Base-by-base conservation (phyloP, 768 basidiomycete genomes). In the Clavaria fumosa region DNA sequence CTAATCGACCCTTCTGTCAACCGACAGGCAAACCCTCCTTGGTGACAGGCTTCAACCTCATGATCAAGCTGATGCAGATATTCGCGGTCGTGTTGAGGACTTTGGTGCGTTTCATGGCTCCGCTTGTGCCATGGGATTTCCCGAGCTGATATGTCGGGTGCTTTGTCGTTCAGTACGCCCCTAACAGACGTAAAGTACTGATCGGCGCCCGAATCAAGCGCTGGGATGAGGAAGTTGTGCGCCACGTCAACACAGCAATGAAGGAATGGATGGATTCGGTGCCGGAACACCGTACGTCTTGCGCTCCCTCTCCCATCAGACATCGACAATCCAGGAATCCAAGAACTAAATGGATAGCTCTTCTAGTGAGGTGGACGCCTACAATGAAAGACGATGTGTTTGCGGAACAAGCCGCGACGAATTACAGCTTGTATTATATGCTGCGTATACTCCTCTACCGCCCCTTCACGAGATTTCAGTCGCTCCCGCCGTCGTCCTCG, bases 381-480 rank as follows among this genome's bases (percentile, higher is more conserved):
- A 55, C 66, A 22, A 64, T 66, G 14, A 52, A 63, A 35, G 58
- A 75, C 47, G 50, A 59, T 1, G 42, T 58, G 1, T 67, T 72
- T 39, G 66, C 72, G 30, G 58, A 62, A 24, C 75, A 78, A 50
- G 69, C 76, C 9, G 69, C 74, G 6, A 61, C 61, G 5, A 50
- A 85, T 21, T 66, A 70, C 38, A 58, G 64, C 14, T 58, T 67
- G 4, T 85, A 78, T 50, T 70, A 82, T 54, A 52, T 72, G 28
- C 59, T 61, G 23, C 67, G 71, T 51, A 78, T 84, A 51, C 57
- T 80, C 37, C 65, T 84, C 21, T 74, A 80, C 50, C 70, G 81
- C 21, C 73, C 77, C 2, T 79, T 79, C 54, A 69, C 46, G 52
- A 27, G 53, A 50, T 9, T 45, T 45, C 30, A 28, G 32, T 34